phyloP scores from a whole-genome alignment of 768 basidiomycete species.

The Termitomyces sp. region DNA sequence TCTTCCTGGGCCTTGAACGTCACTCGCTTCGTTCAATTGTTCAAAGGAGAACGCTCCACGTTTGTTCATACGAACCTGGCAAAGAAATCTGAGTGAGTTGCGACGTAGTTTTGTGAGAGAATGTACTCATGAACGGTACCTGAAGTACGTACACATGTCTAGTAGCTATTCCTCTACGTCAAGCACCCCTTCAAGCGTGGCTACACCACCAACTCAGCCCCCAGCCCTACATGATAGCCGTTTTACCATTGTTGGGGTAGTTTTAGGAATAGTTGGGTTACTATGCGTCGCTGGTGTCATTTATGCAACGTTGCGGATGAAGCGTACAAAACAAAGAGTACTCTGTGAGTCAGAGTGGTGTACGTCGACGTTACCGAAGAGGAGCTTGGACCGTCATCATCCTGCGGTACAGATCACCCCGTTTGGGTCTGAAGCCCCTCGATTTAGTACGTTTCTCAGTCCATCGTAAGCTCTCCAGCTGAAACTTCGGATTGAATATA shows the following conservation, averaged over 20 bases:
- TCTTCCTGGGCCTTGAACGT: constrained; percentile 18
- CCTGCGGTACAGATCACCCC: constrained; percentile 37
- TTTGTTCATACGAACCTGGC: too few species aligned
- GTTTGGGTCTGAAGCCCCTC: constrained; percentile 34
- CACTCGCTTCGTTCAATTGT: constrained; percentile 27
- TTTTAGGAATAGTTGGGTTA: constrained; percentile 7
- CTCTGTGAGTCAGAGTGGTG: neutral
- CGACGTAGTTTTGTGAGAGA: neutral
- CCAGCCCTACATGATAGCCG: neutral
- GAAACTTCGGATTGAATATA: constrained; percentile 13
- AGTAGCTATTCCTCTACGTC: neutral
- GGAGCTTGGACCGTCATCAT: constrained; percentile 26
- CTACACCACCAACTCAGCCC: constrained; percentile 1
- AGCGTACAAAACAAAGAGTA: neutral
- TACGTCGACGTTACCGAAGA: constrained; percentile 17
- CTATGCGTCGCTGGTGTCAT: constrained; percentile 8
- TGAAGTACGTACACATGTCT: constrained; percentile 6
- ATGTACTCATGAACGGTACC: neutral
- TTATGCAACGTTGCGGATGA: constrained; percentile 7
- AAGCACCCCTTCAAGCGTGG: neutral
- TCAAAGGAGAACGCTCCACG: neutral
- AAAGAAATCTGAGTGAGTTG: neutral
- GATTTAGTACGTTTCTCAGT: constrained; percentile 29
- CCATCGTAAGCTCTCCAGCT: neutral
- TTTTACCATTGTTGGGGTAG: constrained; percentile 3